A percentile compares a stretch with the other conserved stretches of the same genome.
These are phyloP conservation scores for Ustilago crameri DNA, from an alignment of 1,284 basidiomycete genomes.

Conservation along the genomic window DNA sequence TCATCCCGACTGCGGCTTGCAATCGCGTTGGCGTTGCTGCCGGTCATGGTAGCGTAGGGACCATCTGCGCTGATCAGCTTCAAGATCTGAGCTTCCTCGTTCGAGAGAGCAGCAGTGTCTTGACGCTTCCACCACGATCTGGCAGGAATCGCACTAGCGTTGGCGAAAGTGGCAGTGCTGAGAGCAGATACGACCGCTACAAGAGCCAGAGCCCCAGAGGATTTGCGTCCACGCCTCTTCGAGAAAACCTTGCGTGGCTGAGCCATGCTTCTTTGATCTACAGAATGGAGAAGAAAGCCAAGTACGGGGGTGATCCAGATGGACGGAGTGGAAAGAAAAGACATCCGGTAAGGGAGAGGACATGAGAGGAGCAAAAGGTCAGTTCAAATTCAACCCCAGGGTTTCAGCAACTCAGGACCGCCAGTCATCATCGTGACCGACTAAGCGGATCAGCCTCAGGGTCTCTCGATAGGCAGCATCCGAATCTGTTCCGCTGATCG, in stretches of 20 bases:
- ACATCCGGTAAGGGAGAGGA: too few relatives aligned
- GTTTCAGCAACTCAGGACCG: too few relatives aligned
- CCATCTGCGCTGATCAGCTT: constrained; percentile 38
- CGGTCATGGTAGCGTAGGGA: constrained; percentile 32
- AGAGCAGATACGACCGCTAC: constrained; percentile 18
- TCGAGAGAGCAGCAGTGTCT: neutral
- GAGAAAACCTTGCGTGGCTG: neutral
- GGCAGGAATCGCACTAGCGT: constrained; percentile 8
- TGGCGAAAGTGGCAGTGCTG: constrained; percentile 1
- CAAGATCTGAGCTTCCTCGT: constrained; percentile 16
- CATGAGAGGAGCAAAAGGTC: too few relatives aligned
- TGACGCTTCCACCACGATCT: constrained; percentile 30
- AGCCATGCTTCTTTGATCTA: neutral
- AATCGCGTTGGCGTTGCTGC: constrained; percentile 20
- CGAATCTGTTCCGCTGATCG: neutral
- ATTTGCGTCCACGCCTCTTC: neutral
- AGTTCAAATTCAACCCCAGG: neutral
- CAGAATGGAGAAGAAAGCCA: neutral
- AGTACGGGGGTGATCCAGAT: too few relatives aligned
- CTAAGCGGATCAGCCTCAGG: too few relatives aligned
- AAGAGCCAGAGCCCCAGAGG: constrained; percentile 9
- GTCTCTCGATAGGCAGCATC: too few relatives aligned
- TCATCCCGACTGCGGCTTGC: constrained; percentile 32
- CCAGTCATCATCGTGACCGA: too few relatives aligned
- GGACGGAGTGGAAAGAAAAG: too few relatives aligned